phyloP scores from a whole-genome alignment of 441 rosid genomes.

The Theobroma grandiflorum region DNA sequence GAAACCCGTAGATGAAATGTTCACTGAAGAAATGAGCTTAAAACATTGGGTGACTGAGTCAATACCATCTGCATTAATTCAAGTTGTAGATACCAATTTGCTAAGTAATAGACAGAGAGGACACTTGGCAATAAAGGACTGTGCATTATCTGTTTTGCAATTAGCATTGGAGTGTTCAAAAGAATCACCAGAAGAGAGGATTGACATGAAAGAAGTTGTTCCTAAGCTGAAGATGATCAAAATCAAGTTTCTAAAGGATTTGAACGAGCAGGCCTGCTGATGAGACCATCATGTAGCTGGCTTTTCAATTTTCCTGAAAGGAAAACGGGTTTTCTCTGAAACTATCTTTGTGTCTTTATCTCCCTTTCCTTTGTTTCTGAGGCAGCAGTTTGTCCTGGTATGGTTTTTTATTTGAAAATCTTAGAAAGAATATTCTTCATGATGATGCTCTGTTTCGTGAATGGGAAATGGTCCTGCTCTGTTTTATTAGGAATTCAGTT shows the following conservation, averaged over 20 bases:
- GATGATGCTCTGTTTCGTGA: too few species aligned
- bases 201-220: neutral
- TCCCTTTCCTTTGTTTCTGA: too few species aligned
- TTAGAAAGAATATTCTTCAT: too few species aligned
- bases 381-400: too few species aligned
- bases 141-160: conserved; percentile 13
- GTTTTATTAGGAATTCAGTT: too few species aligned
- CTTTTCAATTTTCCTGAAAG: too few species aligned
- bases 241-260: neutral
- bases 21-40: neutral
- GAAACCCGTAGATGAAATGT: conserved; percentile 25
- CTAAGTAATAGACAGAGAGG: neutral
- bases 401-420: too few species aligned
- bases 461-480: too few species aligned
- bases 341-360: too few species aligned
- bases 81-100: conserved; percentile 14
- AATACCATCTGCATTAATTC: neutral
- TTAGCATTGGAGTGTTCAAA: conserved; percentile 4
- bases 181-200: neutral
- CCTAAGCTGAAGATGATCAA: neutral
- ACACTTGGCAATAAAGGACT: neutral
- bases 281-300: too few species aligned
- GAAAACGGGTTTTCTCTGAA: too few species aligned
- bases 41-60: conserved; percentile 5
- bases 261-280: too few species aligned